These are phyloP conservation scores for Berkeleyomyces basicola DNA, from an alignment of 2,329 filamentous ascomycete species.

Conservation along the genomic window DNA sequence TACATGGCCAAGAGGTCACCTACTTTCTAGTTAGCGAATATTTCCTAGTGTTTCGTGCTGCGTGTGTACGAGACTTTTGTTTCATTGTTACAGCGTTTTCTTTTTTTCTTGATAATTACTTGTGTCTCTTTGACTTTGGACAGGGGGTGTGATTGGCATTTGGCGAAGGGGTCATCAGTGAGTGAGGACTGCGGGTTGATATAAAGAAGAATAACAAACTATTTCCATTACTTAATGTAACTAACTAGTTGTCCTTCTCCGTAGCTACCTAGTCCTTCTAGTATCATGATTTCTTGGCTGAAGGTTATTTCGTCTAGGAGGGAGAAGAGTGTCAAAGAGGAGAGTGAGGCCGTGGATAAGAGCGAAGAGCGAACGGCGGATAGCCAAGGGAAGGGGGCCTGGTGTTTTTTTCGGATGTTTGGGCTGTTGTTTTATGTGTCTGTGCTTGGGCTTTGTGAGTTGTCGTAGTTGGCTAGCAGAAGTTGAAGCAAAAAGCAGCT, in stretches of 20 bases:
- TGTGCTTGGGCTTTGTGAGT: neutral
- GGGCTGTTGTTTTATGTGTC: neutral
- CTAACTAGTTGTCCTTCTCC: neutral
- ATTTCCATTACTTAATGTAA: neutral
- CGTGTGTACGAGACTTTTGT: neutral
- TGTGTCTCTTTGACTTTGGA: neutral
- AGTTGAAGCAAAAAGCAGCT: no score
- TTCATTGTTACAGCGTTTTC: neutral
- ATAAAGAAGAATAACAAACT: neutral
- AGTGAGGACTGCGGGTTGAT: neutral
- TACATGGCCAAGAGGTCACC: neutral
- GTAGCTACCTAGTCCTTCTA: neutral
- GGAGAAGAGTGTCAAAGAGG: neutral
- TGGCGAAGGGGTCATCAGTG: no score
- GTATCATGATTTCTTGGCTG: conserved; percentile 1
- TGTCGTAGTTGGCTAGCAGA: no score
- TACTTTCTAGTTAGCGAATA: neutral
- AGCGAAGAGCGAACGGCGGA: neutral
- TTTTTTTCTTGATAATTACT: neutral
- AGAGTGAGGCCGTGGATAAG: neutral
- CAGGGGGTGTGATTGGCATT: neutral
- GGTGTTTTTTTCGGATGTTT: neutral
- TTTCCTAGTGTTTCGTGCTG: neutral
- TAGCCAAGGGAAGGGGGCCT: neutral
- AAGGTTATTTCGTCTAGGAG: neutral